Evolutionary conservation across 2,329 filamentous ascomycete genomes (phyloP).

Genomic region (Claviceps monticola): DNA sequence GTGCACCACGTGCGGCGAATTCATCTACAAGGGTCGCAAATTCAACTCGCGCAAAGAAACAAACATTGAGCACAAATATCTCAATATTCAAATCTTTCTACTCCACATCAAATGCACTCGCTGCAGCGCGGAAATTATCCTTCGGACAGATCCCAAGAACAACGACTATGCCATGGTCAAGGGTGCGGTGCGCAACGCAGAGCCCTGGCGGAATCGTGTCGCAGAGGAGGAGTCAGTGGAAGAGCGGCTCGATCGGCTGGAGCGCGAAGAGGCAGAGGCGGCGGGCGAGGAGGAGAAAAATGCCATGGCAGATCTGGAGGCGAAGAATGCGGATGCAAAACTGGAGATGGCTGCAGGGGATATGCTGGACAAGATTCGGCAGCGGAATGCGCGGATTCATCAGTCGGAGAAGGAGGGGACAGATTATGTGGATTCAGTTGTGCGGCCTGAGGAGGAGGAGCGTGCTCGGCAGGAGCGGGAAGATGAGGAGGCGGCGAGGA

Average conservation of each 20-base stretch:
- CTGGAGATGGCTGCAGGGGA: constrained; percentile 94
- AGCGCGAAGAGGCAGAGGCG: constrained; percentile 55
- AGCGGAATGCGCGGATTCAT: constrained; percentile 78
- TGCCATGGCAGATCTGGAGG: constrained; percentile 89
- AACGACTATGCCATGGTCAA: constrained; percentile 74
- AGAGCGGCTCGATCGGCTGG: constrained; percentile 69
- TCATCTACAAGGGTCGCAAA: constrained; percentile 84
- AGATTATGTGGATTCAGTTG: constrained; percentile 42
- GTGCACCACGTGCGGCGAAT: constrained; percentile 47
- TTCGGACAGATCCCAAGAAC: constrained; percentile 89
- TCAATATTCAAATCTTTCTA: constrained; percentile 72
- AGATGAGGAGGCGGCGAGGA: constrained; percentile 66
- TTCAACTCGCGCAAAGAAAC: constrained; percentile 95
- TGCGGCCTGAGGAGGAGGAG: constrained; percentile 43
- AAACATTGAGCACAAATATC: constrained; percentile 74
- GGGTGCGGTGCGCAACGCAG: constrained; percentile 85
- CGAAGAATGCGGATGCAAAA: constrained; percentile 85
- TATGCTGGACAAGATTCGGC: constrained; percentile 86
- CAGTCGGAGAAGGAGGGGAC: constrained; percentile 55
- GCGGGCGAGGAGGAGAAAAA: constrained; percentile 60
- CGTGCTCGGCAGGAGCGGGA: constrained; percentile 58
- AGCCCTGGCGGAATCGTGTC: constrained; percentile 61
- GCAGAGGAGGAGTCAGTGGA: constrained; percentile 71
- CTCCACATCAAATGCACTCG: constrained; percentile 78
- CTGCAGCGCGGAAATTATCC: constrained; percentile 77